Evolutionary conservation across 1,284 basidiomycete genomes (phyloP).

Genomic region (Coniferiporia weirii): DNA sequence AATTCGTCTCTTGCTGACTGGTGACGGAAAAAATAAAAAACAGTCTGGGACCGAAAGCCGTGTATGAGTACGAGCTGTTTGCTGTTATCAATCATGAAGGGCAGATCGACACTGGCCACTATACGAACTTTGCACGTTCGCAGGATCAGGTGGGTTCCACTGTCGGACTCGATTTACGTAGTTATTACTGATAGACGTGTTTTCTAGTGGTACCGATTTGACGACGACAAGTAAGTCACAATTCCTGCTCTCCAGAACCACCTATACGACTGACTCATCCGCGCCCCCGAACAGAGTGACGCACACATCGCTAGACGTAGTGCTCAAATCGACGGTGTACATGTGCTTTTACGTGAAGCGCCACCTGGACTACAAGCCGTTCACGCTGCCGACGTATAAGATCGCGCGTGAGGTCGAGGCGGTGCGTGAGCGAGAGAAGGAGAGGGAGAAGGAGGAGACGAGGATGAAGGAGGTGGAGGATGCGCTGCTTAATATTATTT

Average conservation of each 20-base stretch:
- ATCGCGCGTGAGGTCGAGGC: constrained; percentile 63
- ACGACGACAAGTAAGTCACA: constrained; percentile 80
- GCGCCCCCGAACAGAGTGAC: constrained; percentile 49
- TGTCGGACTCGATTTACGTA: not conserved
- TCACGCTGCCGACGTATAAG: constrained; percentile 64
- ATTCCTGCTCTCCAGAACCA: not conserved
- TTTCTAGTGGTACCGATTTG: constrained; percentile 87
- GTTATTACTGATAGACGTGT: constrained; percentile 15
- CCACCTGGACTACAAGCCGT: constrained; percentile 74
- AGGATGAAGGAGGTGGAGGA: constrained; percentile 60
- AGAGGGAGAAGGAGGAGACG: constrained; percentile 48
- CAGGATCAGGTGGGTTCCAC: constrained; percentile 58
- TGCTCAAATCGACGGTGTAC: constrained; percentile 71
- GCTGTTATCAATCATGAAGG: constrained; percentile 95
- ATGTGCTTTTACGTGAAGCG: constrained; percentile 94
- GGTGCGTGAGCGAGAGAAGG: constrained; percentile 57
- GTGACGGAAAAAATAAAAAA: no score
- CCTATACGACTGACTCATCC: not conserved
- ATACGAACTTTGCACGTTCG: constrained; percentile 78
- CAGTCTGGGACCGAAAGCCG: constrained; percentile 50
- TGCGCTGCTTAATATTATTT: constrained; percentile 46
- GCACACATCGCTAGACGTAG: constrained; percentile 59
- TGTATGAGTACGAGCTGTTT: constrained; percentile 91
- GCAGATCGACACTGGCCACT: constrained; percentile 92
- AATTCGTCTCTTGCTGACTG: no score